Evolutionary conservation across 129 eudicot genomes (phyloP), one percentile per base, ranked within the genome.

Genomic region (Sambucus nigra): DNA sequence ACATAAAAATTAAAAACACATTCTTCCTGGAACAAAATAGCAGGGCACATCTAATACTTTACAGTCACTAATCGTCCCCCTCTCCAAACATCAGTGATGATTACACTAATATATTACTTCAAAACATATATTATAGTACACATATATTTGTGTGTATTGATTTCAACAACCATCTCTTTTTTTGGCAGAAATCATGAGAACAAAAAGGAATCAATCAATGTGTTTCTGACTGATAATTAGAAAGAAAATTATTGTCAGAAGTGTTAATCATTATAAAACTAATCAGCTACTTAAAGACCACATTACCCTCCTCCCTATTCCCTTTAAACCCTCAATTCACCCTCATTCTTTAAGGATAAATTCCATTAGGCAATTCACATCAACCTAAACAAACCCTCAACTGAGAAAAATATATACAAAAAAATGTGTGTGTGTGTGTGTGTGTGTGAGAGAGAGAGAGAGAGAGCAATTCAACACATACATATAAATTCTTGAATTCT

Each of bases 261-360:
- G 65, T 55, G 23, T 38, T 58, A 24, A 65, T 65, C 42, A 80
- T 31, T 35, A 70, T 25, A 64, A 75, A 59, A 64, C 58, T 66
- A 64, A 29, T 28, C 73, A 35, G 16, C 55, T 23, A n/a, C 7
- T 4, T 25, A 53, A 71, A 27, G 81, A 82, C 96, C 68, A 70
- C 21, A 21, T 24, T 79, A 73, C 82, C 96, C 88, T 71, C 70
- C 19, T 56, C 73, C 69, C 76, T 27, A 11, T 61, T 44, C 53
- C 49, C 14, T 24, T 49, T 42, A 42, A 14, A 14, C 48, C 48
- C 16, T n/a, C 4, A 42, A 42, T 5, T 20, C 48, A 42, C 19
- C 48, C 21, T 35, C 14, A 42, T 13, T 42, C 48, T 42, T 20
- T n/a, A 42, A 6, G 20, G 16, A 42, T 42, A 4, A 42, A 42